Evolutionary conservation across 2,329 filamentous ascomycete genomes (phyloP).

Genomic region (Microdochium nivale): DNA sequence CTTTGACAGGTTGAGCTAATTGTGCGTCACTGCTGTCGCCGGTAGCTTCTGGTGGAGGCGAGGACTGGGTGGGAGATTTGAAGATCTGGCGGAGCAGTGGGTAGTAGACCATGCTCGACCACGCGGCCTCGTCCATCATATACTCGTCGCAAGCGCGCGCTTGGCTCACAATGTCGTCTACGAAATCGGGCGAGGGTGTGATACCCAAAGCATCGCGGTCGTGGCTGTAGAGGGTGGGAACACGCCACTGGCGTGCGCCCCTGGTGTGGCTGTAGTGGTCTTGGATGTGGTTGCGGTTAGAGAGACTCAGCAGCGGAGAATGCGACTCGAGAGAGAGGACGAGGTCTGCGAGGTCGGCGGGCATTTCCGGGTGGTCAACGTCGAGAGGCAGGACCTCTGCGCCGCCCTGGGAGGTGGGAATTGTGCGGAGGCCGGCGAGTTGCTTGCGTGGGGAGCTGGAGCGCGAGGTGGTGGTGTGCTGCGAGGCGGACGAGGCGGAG

Average conservation of each 20-base stretch:
- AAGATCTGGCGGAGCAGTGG: neutral
- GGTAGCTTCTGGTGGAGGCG: too few relatives aligned
- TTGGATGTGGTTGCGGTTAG: neutral
- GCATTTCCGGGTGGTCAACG: neutral
- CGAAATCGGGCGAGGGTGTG: neutral
- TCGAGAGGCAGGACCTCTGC: neutral
- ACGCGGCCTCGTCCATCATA: neutral
- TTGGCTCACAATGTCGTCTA: neutral
- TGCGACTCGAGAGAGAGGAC: neutral
- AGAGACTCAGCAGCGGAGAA: neutral
- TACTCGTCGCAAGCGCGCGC: neutral
- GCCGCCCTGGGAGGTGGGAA: neutral
- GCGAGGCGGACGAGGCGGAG: neutral
- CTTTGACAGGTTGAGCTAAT: neutral
- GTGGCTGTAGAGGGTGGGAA: neutral
- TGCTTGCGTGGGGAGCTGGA: neutral
- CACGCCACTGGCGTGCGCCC: neutral
- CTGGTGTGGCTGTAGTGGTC: neutral
- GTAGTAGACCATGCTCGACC: neutral
- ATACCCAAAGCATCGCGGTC: neutral
- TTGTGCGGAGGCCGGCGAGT: neutral
- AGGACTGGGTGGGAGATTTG: neutral
- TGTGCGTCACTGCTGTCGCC: too few relatives aligned
- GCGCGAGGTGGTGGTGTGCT: neutral
- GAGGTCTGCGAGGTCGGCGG: neutral